Evolutionary conservation across 2,329 filamentous ascomycete genomes (phyloP), one percentile per base, ranked within the genome.

Genomic region (Cyphellophora attinorum): DNA sequence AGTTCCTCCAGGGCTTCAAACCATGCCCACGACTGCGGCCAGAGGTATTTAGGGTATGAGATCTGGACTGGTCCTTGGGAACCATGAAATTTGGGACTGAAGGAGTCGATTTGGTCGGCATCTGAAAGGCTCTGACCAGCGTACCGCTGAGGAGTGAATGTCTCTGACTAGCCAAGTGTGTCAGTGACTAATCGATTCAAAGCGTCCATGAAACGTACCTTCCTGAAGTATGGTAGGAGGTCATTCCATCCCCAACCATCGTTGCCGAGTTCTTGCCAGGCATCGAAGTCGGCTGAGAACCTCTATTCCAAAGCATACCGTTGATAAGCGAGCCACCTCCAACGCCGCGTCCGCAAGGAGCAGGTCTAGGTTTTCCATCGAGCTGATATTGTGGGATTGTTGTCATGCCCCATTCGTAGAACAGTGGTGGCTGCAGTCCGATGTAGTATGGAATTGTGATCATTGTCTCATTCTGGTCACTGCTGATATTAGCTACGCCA

Each of bases 141-240:
- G n/a, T 53, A 57, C 1, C 59, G 60, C 5, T 46, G 40, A 15
- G 55, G 51, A 19, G 66, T 64, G 38, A 68, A 61, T 5, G 48
- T 58, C 39, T 58, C 54, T 36, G 52, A 57, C 57, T 59, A 30
- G 14, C 29, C 8, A n/a, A 6, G 12, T 27, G 25, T 27, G 15
- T 29, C 12, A 5, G 15, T 27, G 10, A 23, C 29, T 23, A 16
- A 19, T 18, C 15, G 37, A 8, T 6, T 21, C 11, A 15, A 11
- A 14, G 34, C 30, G 11, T 34, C 31, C 19, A 42, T 43, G 3
- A 41, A 45, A 30, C 47, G 40, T 12, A 61, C 56, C 54, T 70
- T 71, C 17, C 56, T 54, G 43, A 72, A 67, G 41, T 72, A 72
- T 0, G 62, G 67, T 1, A 66, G 48, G 8, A 74, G 48, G 14